Conservation (phyloP, 2,329 filamentous ascomycete genomes). For the Blastomyces silverae region DNA sequence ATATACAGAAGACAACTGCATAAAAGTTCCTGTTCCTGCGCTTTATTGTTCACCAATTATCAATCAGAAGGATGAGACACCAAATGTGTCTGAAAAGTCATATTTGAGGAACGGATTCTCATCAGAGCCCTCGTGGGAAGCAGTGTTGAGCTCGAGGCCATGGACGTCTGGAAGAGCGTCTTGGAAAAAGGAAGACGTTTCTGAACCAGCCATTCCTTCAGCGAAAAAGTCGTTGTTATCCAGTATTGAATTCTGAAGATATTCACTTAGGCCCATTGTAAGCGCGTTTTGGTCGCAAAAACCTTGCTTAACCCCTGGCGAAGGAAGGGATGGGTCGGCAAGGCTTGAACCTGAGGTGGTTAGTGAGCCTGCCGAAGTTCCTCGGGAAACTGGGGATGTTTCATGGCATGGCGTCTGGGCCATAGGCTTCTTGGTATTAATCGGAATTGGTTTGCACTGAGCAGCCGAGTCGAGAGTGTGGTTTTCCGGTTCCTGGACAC, state of each 20-base stretch:
- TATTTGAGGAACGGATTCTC: background rate
- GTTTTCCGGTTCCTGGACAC: background rate
- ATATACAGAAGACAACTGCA: background rate
- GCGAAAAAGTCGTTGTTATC: background rate
- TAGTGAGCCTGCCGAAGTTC: background rate
- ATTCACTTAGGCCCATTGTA: background rate
- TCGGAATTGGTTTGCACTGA: background rate
- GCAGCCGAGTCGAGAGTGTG: background rate
- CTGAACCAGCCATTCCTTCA: background rate
- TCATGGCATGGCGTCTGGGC: background rate
- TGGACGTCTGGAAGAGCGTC: background rate
- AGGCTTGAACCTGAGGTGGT: background rate
- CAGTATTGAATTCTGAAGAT: background rate
- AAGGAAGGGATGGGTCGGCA: background rate
- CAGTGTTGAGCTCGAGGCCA: background rate
- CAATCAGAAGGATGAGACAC: background rate
- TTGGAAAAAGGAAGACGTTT: background rate
- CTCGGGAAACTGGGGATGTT: slow-evolving; percentile 2
- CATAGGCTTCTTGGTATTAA: background rate
- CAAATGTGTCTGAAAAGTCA: background rate
- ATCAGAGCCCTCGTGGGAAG: background rate
- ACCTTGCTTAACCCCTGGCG: background rate
- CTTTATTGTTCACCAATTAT: background rate
- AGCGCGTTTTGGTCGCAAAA: background rate
- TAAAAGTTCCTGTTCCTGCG: background rate